Conservation (phyloP, 257 asterid species). For the Ehretia macrophylla region DNA sequence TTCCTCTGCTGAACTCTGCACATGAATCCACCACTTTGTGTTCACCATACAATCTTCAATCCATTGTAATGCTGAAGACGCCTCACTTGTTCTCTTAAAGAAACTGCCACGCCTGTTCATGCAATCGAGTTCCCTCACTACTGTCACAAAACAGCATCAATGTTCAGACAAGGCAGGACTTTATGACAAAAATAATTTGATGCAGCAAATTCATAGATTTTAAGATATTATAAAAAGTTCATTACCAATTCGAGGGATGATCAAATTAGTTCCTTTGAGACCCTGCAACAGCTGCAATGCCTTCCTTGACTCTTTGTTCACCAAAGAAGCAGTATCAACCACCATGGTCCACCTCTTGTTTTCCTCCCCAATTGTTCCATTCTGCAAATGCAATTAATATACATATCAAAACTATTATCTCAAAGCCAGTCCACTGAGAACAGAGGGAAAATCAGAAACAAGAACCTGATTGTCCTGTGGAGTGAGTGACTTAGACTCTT, state of each 20-base stretch:
- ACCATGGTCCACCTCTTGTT: constrained; percentile 58
- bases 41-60: constrained; percentile 66
- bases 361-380: constrained; percentile 25
- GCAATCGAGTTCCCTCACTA: constrained; percentile 80
- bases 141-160: constrained; percentile 32
- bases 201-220: not conserved
- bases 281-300: constrained; percentile 78
- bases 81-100: constrained; percentile 58
- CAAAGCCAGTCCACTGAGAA: not conserved
- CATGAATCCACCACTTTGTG: constrained; percentile 68
- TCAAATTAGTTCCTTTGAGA: constrained; percentile 59
- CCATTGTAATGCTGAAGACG: constrained; percentile 71
- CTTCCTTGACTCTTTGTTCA: constrained; percentile 66
- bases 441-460: not conserved
- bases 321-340: constrained; percentile 63
- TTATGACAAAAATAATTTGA: not conserved
- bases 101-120: constrained; percentile 51
- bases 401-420: not conserved
- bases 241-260: constrained; percentile 76
- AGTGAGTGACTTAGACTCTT: no score
- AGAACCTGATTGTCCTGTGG: not conserved
- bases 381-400: constrained; percentile 28
- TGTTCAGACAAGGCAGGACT: not conserved
- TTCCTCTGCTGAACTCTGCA: constrained; percentile 76
- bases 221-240: not conserved